Conservation (phyloP, 306 rosid genomes). For the Luffa acutangula region DNA sequence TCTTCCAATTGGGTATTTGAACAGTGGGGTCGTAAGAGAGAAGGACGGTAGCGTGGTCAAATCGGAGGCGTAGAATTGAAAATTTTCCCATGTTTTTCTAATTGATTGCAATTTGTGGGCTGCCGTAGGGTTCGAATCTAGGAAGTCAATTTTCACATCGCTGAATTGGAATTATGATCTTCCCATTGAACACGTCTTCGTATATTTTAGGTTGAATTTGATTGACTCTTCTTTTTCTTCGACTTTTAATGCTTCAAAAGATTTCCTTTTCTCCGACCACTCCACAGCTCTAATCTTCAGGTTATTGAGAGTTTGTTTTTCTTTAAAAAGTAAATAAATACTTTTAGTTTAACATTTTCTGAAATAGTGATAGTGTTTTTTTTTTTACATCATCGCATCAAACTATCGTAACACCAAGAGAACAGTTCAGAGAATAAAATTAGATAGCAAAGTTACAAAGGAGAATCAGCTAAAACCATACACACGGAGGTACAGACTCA, state of each 20-base stretch:
- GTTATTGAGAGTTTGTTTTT: neutral
- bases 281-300: neutral
- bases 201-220: neutral
- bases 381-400: too few species aligned
- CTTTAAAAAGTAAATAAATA: too few species aligned
- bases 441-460: too few species aligned
- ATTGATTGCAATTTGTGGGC: neutral
- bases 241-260: neutral
- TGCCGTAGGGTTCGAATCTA: neutral
- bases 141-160: neutral
- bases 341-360: too few species aligned
- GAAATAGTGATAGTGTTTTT: too few species aligned
- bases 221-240: neutral
- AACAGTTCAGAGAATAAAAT: too few species aligned
- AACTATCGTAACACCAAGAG: too few species aligned
- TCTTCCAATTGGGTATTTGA: neutral
- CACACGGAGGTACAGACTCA: too few species aligned
- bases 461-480: too few species aligned
- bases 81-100: neutral
- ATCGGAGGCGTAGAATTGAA: constrained; percentile 8
- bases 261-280: neutral
- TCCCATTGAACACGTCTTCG: neutral
- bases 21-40: neutral
- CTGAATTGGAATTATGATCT: neutral
- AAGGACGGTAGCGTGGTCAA: constrained; percentile 22